Evolutionary conservation across 495 filamentous ascomycete species (phyloP).

Genomic region (Hypoxylon perforatum): DNA sequence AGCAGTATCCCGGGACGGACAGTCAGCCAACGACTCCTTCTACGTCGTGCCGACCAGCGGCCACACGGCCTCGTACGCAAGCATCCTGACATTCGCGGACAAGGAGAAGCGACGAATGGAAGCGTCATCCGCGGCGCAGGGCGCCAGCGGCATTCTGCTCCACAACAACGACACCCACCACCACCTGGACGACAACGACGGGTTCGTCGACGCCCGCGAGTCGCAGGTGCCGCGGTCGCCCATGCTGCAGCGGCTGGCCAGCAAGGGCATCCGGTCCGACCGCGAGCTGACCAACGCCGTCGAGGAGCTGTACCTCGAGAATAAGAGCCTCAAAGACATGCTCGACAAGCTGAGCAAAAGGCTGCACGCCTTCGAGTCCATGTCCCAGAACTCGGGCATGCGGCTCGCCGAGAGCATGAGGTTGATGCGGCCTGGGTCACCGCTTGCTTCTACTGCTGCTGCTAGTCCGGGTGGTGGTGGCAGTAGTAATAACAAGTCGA

Average conservation of each 20-base stretch:
- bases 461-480: slow-evolving; percentile 25
- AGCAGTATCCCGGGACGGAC: slow-evolving; percentile 62
- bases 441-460: slow-evolving; percentile 47
- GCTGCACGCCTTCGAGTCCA: slow-evolving; percentile 86
- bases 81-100: slow-evolving; percentile 78
- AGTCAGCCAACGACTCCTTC: slow-evolving; percentile 80
- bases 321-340: slow-evolving; percentile 75
- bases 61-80: slow-evolving; percentile 88
- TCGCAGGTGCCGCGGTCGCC: slow-evolving; percentile 57
- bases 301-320: slow-evolving; percentile 87
- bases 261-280: slow-evolving; percentile 44
- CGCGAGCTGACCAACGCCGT: slow-evolving; percentile 65
- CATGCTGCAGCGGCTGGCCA: slow-evolving; percentile 41
- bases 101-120: slow-evolving; percentile 68
- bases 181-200: slow-evolving; percentile 79
- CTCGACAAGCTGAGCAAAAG: slow-evolving; percentile 82
- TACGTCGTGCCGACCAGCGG: slow-evolving; percentile 94
- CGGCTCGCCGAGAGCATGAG: slow-evolving; percentile 84
- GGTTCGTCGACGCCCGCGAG: slow-evolving; percentile 90
- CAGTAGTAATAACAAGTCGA: slow-evolving; percentile 16
- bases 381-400: slow-evolving; percentile 81
- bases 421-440: slow-evolving; percentile 65
- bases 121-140: slow-evolving; percentile 38
- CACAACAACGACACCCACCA: too few species aligned
- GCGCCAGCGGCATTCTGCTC: slow-evolving; percentile 43